Base-by-base conservation (phyloP, 768 basidiomycete genomes). In the Pulveroboletus ravenelii region DNA sequence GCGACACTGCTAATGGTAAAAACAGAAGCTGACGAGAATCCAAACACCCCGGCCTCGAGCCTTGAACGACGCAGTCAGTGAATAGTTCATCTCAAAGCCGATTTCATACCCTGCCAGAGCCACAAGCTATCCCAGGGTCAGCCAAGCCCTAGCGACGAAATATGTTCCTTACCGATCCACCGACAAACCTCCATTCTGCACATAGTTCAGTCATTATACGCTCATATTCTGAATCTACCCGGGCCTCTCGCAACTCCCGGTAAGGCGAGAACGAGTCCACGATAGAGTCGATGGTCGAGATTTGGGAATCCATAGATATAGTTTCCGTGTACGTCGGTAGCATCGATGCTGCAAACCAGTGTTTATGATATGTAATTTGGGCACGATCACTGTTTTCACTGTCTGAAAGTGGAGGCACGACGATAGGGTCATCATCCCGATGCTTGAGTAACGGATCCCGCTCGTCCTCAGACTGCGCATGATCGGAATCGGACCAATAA, bases 141-240 rank as follows among this genome's bases (percentile, higher is more conserved):
- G 54, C 17, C 2, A 7, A 20, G 25, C 8, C 1, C n/a, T 5
- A 17, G 29, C 15, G 14, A 39, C 1, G 15, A 48, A 25, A 27
- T 3, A 45, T 34, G 13, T 23, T 45, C 23, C 79, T 56, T 52
- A 85, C 80, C 60, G 81, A 69, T 32, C 77, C 82, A n/a, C 82
- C 84, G 14, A 79, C 70, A 40, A 78, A 82, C 6, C 76, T 78
- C 86, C 86, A 88, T 56, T 88, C 86, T 25, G 69, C 68, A 53
- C 78, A 70, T 20, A 87, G 56, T 36, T 79, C 65, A 3, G 51
- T 52, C 41, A 81, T 71, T 3, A 85, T 61, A 12, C 64, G 64
- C 40, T 85, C 81, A 46, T 72, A 84, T 9, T 82, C 72, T 1
- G 74, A 74, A 45, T 81, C 62, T 1, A 65, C 39, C 5, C 10